Conservation (phyloP, 305 asterid genomes). For the Fraxinus albicans region DNA sequence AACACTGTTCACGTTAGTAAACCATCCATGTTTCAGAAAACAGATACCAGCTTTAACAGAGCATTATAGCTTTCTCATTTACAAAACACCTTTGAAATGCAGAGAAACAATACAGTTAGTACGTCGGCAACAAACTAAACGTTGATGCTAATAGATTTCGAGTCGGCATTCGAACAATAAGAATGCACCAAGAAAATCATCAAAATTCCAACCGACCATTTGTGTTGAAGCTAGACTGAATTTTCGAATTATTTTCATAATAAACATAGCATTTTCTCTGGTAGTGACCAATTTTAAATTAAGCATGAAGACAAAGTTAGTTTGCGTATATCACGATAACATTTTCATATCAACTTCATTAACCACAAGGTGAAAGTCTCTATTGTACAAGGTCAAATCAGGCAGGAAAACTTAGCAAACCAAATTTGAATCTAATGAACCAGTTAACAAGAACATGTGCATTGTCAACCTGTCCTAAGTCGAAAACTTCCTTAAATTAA, state of each 20-base stretch:
- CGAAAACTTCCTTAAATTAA: conserved; percentile 32
- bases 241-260: neutral
- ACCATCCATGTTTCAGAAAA: neutral
- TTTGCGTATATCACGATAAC: neutral
- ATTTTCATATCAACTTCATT: neutral
- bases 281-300: neutral
- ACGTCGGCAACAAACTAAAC: neutral
- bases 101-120: neutral
- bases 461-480: conserved; percentile 48
- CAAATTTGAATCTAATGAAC: conserved; percentile 16
- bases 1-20: neutral
- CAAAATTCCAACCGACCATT: neutral
- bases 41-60: neutral
- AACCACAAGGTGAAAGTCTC: neutral
- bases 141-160: neutral
- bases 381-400: neutral
- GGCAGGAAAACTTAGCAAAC: neutral
- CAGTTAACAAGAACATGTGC: conserved; percentile 29
- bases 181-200: neutral
- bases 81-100: neutral
- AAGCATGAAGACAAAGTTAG: neutral
- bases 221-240: neutral
- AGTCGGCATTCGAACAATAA: neutral
- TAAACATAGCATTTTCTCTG: neutral
- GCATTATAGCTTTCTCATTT: neutral